Percentiles rank a stretch among this genome's conserved stretches.
These are phyloP conservation scores for Leccinum fibrillosum DNA, from an alignment of 768 basidiomycete species.

Conservation along the genomic window DNA sequence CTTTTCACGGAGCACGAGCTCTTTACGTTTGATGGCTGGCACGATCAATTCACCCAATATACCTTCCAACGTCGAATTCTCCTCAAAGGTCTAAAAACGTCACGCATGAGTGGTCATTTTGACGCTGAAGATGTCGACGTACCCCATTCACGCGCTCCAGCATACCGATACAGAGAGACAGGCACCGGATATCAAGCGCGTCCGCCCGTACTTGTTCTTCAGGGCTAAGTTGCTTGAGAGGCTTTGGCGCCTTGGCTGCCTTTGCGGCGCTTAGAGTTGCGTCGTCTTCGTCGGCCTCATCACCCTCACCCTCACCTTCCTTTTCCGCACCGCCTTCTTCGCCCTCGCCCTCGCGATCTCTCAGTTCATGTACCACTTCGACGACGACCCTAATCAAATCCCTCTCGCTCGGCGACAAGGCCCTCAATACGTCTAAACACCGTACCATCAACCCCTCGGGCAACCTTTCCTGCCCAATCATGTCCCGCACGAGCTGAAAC, in stretches of 20 bases:
- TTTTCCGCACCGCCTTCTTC: constrained; percentile 37
- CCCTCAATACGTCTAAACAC: constrained; percentile 81
- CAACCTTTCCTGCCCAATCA: constrained; percentile 70
- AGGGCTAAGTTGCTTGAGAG: constrained; percentile 44
- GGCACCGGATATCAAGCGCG: constrained; percentile 67
- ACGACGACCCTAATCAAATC: constrained; percentile 88
- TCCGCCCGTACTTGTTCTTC: constrained; percentile 61
- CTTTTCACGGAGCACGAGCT: constrained; percentile 60
- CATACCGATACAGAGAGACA: constrained; percentile 77
- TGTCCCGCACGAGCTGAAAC: constrained; percentile 80
- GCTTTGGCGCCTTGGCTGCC: constrained; percentile 18
- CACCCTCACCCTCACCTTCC: constrained; percentile 30
- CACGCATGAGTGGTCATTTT: neutral
- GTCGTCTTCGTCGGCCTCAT: constrained; percentile 4
- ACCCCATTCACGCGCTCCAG: constrained; percentile 86
- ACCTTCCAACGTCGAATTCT: constrained; percentile 69
- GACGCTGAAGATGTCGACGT: constrained; percentile 23
- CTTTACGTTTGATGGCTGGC: constrained; percentile 87
- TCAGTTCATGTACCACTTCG: constrained; percentile 79
- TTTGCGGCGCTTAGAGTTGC: neutral
- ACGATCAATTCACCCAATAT: constrained; percentile 79
- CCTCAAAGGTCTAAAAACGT: constrained; percentile 47
- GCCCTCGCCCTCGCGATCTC: constrained; percentile 40
- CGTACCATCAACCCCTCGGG: constrained; percentile 66
- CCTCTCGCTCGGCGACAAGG: constrained; percentile 67